A percentile compares a stretch with the other conserved stretches of the same genome.
These are phyloP conservation scores for Chlorella sorokiniana DNA, from an alignment of 139 green algal species.

Conservation along the genomic window DNA sequence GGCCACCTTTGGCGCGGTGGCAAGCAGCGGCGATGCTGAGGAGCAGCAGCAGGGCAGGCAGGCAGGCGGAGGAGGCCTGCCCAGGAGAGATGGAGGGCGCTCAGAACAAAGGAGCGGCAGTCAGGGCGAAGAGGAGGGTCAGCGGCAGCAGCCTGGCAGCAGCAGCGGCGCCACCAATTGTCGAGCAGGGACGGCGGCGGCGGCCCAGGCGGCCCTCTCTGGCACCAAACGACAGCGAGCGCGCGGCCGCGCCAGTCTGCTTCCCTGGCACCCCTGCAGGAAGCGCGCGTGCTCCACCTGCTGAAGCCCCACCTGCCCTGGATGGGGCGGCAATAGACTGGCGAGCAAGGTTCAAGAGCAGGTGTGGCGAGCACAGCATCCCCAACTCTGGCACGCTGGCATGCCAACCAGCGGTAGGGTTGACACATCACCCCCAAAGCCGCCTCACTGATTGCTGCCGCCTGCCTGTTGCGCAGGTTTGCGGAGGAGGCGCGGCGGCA, in stretches of 20 bases:
- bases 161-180: not conserved
- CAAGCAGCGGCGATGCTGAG: not conserved
- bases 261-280: too few relatives aligned
- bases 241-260: too few relatives aligned
- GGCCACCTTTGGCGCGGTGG: not conserved
- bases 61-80: too few relatives aligned
- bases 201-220: too few relatives aligned
- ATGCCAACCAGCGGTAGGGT: too few relatives aligned
- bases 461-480: not conserved
- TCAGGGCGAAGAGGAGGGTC: not conserved
- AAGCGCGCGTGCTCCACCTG: too few relatives aligned
- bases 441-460: not conserved
- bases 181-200: not conserved
- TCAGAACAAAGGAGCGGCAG: too few relatives aligned
- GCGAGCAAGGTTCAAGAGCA: slow-evolving; percentile 10
- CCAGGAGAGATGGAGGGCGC: too few relatives aligned
- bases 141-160: not conserved
- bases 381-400: too few relatives aligned
- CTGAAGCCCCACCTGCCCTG: too few relatives aligned
- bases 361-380: not conserved
- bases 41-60: not conserved
- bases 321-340: not conserved
- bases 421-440: too few relatives aligned
- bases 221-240: too few relatives aligned
- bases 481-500: not conserved